Evolutionary conservation across 306 rosid species (phyloP), one percentile per base, ranked within the genome.

Genomic region (Rubus parviflorus): DNA sequence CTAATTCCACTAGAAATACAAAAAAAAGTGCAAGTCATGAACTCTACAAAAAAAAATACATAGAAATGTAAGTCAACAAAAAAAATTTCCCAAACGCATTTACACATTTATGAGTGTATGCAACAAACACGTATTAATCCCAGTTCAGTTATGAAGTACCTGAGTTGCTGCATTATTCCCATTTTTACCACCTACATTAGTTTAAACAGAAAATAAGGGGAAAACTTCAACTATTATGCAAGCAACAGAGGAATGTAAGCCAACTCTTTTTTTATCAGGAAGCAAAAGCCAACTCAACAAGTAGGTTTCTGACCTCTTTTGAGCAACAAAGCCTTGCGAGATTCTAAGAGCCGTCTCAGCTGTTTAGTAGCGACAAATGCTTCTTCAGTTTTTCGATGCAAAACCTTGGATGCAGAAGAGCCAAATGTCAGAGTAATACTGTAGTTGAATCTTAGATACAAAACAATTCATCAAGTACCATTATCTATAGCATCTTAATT

Each of bases 301-400:
- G 76, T 56, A 73, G 40, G 25, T 77, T 69, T 71, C 88, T 63
- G 72, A 90, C 97, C 25, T 75, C 80, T 84, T 79, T 86, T 85
- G n/a, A 66, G 80, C 54, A 79, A 84, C 79, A 79, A 72, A 76
- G 74, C 76, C 86, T 88, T 92, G 48, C 97, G 89, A 80, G 90
- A 79, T 85, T 86, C 90, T 75, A 92, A 85, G 75, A 90, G 80
- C 71, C 86, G 87, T 82, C 77, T 83, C 48, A 95, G 81, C 78
- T 87, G 88, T 81, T 91, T 91, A 37, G 85, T 91, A 53, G 92
- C 91, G 75, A 80, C 71, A 62, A 85, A 88, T 70, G 98, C 98
- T 81, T 90, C 99, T 84, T 86, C 84, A 23, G 90, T 87, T 87
- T 95, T 95, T 78, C 98, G 90, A 84, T 91, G 99, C 87, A 92